Conservation (phyloP, 768 basidiomycete genomes). For the Flagelloscypha sp. region DNA sequence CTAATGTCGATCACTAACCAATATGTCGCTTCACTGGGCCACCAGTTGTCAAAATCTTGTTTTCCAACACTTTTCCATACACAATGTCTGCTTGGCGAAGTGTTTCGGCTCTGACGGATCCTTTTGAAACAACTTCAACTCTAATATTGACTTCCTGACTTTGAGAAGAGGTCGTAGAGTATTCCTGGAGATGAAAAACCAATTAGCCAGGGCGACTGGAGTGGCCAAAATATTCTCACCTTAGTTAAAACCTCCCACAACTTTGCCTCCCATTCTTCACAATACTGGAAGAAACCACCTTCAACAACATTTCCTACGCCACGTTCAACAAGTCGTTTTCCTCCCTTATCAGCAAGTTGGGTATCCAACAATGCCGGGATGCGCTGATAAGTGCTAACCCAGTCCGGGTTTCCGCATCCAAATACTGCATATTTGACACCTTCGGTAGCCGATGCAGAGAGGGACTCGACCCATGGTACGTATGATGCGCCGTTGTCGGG, state of each 20-base stretch:
- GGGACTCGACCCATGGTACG: constrained; percentile 30
- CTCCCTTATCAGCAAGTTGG: constrained; percentile 26
- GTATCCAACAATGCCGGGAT: constrained; percentile 34
- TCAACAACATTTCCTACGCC: constrained; percentile 36
- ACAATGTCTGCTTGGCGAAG: constrained; percentile 30
- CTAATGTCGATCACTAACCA: constrained; percentile 20
- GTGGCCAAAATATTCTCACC: constrained; percentile 15
- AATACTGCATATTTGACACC: constrained; percentile 36
- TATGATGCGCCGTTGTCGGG: constrained; percentile 41
- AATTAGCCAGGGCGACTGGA: not conserved
- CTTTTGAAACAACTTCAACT: constrained; percentile 22
- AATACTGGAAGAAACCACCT: constrained; percentile 33
- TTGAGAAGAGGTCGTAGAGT: constrained; percentile 17
- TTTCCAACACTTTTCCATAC: constrained; percentile 31
- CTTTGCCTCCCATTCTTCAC: constrained; percentile 32
- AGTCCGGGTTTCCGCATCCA: constrained; percentile 43
- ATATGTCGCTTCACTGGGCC: constrained; percentile 34
- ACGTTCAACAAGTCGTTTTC: constrained; percentile 24
- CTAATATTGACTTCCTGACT: constrained; percentile 14
- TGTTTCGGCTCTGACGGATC: constrained; percentile 23
- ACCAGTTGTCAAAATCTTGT: constrained; percentile 30
- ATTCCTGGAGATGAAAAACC: constrained; percentile 18
- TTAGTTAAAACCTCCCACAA: constrained; percentile 28
- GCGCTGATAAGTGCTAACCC: constrained; percentile 38
- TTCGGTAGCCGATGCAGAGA: constrained; percentile 19